phyloP scores from a whole-genome alignment of 441 rosid genomes.

The Euphorbia schlechtendalii region DNA sequence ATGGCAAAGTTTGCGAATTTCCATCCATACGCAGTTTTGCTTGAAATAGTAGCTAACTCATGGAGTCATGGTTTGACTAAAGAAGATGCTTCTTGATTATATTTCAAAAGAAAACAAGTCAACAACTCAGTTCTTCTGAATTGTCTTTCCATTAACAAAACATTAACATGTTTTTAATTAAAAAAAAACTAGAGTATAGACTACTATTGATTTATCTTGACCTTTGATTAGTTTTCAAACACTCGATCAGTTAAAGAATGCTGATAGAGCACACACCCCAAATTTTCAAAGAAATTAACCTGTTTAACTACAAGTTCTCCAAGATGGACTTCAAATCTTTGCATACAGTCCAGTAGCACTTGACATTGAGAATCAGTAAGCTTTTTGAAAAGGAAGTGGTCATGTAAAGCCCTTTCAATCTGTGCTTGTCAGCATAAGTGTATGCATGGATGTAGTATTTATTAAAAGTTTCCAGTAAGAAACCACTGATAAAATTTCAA shows the following conservation, averaged over 20 bases:
- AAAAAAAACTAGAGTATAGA: background rate
- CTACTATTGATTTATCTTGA: background rate
- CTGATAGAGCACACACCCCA: constrained; percentile 1
- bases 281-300: constrained; percentile 31
- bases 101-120: constrained; percentile 1
- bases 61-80: background rate
- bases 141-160: background rate
- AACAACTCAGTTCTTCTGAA: background rate
- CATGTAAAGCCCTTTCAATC: constrained; percentile 77
- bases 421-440: constrained; percentile 61
- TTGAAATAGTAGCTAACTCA: background rate
- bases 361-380: constrained; percentile 95
- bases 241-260: constrained; percentile 8
- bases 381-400: no score
- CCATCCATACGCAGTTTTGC: background rate
- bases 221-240: background rate
- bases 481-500: constrained; percentile 1
- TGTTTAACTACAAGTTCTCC: constrained; percentile 94
- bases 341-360: constrained; percentile 97
- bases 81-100: background rate
- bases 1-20: constrained; percentile 3
- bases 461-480: background rate
- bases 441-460: constrained; percentile 19
- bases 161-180: background rate
- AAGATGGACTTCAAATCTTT: constrained; percentile 82